phyloP scores from a whole-genome alignment of 495 filamentous ascomycete genomes.

The Penicillium silybi region DNA sequence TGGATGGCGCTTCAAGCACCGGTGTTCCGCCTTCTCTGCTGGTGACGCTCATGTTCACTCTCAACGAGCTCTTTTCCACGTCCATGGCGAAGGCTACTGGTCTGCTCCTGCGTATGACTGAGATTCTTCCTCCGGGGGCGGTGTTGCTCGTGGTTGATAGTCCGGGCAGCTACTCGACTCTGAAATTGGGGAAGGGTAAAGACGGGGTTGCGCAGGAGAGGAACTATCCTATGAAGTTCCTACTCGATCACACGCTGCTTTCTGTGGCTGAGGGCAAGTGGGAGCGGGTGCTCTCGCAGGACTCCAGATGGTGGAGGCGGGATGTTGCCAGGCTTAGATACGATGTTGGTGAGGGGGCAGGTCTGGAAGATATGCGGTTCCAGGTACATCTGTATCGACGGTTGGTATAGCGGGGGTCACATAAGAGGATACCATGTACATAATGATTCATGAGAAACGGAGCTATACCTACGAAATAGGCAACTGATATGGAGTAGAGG shows the following conservation, averaged over 20 bases:
- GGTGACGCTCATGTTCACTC: conserved; percentile 84
- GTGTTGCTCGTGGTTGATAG: conserved; percentile 87
- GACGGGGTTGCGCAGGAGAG: conserved; percentile 46
- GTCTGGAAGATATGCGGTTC: conserved; percentile 90
- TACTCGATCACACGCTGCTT: conserved; percentile 79
- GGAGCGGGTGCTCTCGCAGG: conserved; percentile 67
- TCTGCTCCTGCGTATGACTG: conserved; percentile 64
- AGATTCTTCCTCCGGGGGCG: conserved; percentile 50
- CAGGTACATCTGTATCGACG: conserved; percentile 76
- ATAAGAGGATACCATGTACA: neutral
- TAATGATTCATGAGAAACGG: neutral
- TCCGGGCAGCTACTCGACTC: conserved; percentile 83
- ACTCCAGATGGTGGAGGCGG: conserved; percentile 78
- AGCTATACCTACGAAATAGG: neutral
- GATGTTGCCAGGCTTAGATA: conserved; percentile 64
- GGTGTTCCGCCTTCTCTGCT: conserved; percentile 40
- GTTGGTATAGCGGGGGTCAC: neutral
- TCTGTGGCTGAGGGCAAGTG: conserved; percentile 52
- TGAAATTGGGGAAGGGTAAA: conserved; percentile 53
- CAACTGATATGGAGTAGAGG: conserved; percentile 22
- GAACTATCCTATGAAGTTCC: conserved; percentile 88
- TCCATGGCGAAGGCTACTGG: conserved; percentile 69
- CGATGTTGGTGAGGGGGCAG: conserved; percentile 59
- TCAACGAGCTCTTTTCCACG: conserved; percentile 89
- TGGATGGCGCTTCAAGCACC: conserved; percentile 3